A percentile compares a stretch with the other conserved stretches of the same genome.
Conservation (phyloP, 345 rosid genomes). For the Ricinus communis region DNA sequence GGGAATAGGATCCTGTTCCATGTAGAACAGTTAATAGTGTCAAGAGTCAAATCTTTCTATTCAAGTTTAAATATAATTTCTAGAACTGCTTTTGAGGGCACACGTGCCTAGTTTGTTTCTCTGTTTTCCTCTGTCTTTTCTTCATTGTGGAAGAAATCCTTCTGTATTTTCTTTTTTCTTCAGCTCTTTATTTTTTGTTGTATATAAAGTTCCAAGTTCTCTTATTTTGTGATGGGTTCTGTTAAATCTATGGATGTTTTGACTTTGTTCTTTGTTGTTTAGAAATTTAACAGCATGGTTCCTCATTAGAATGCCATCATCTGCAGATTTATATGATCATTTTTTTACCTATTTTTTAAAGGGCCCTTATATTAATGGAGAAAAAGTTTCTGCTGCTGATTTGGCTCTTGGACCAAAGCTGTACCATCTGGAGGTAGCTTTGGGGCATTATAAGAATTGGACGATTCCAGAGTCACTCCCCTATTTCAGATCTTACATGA, state of each 20-base stretch:
- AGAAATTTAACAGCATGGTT: neutral
- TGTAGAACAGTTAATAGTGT: neutral
- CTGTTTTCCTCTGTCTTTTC: neutral
- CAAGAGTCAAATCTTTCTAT: neutral
- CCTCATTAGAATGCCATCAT: neutral
- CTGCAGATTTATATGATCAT: neutral
- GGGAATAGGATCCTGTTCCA: neutral
- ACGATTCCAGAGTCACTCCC: constrained; percentile 79
- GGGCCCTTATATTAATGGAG: constrained; percentile 91
- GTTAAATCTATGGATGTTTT: neutral
- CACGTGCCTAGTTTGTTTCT: neutral
- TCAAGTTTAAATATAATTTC: neutral
- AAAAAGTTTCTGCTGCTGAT: constrained; percentile 81
- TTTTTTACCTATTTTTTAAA: constrained; percentile 22
- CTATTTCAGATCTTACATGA: constrained; percentile 63
- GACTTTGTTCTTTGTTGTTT: neutral
- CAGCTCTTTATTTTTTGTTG: neutral
- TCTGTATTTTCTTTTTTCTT: neutral
- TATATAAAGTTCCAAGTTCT: too few relatives aligned
- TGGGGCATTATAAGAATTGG: constrained; percentile 88
- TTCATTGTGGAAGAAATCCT: neutral
- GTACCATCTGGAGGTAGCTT: constrained; percentile 79
- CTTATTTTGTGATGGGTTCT: too few relatives aligned
- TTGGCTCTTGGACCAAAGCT: constrained; percentile 77
- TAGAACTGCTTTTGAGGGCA: neutral